Conservation (phyloP, 208 protist species). For the Trypanosoma theileri region DNA sequence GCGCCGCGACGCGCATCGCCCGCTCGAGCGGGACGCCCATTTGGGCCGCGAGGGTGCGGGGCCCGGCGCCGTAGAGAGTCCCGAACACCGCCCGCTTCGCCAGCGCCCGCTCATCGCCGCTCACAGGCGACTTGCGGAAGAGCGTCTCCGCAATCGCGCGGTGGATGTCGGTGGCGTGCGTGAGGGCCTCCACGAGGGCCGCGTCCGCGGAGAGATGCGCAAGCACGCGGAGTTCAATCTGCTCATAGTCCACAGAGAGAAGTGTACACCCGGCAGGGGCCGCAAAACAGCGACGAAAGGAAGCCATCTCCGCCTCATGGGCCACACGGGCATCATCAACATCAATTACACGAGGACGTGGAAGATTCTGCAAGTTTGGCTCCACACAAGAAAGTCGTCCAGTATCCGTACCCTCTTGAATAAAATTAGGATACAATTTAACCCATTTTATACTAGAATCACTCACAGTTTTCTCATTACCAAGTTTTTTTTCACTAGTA, state of each 20-base stretch:
- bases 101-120: constrained; percentile 60
- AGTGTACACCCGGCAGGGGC: constrained; percentile 56
- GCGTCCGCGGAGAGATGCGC: constrained; percentile 81
- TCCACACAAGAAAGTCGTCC: constrained; percentile 87
- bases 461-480: not conserved
- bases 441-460: constrained; percentile 17
- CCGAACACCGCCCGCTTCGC: constrained; percentile 90
- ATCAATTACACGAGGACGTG: constrained; percentile 37
- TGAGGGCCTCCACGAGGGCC: constrained; percentile 59
- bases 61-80: constrained; percentile 81
- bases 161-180: constrained; percentile 78
- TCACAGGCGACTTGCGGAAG: constrained; percentile 70
- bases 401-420: constrained; percentile 89
- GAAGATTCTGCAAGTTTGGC: constrained; percentile 90
- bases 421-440: constrained; percentile 74
- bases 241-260: constrained; percentile 88
- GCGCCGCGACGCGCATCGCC: constrained; percentile 51
- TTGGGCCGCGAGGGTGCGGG: constrained; percentile 67
- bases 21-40: constrained; percentile 66
- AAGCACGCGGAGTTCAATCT: constrained; percentile 91
- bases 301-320: constrained; percentile 36
- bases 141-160: constrained; percentile 68
- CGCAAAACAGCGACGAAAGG: constrained; percentile 80
- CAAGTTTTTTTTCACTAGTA: not conserved
- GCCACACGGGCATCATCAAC: constrained; percentile 3